Conservation (phyloP, 2,329 filamentous ascomycete genomes). For the Fusarium sp. region DNA sequence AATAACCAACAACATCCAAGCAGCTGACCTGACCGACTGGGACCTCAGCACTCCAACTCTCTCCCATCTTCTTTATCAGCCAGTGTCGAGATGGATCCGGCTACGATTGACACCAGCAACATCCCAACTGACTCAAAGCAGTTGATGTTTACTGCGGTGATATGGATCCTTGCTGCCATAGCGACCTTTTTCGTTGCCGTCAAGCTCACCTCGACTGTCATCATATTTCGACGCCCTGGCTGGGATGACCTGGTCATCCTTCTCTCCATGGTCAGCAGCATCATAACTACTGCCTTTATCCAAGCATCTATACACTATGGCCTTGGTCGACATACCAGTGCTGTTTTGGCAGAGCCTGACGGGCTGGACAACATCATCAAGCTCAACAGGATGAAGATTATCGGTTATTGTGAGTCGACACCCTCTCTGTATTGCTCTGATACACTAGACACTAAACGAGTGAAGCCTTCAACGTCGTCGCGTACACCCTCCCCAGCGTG, state of each 20-base stretch:
- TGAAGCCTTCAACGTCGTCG: conserved; percentile 15
- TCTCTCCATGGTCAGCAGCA: conserved; percentile 5
- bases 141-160: not conserved
- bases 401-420: conserved; percentile 9
- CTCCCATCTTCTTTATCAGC: too few species aligned
- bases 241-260: conserved; percentile 23
- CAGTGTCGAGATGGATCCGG: not conserved
- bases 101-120: not conserved
- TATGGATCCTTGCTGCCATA: conserved; percentile 15
- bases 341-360: conserved; percentile 1
- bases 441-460: not conserved
- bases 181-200: conserved; percentile 4
- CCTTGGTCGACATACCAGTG: conserved; percentile 7
- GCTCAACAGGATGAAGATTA: not conserved
- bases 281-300: conserved; percentile 7
- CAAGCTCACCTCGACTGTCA: conserved; percentile 8
- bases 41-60: too few species aligned
- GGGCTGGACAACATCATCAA: not conserved
- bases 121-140: conserved; percentile 6
- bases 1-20: too few species aligned
- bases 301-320: conserved; percentile 8
- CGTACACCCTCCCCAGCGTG: conserved; percentile 20
- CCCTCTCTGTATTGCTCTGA: too few species aligned
- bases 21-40: too few species aligned
- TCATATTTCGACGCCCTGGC: conserved; percentile 8